Evolutionary conservation across 208 protist genomes (phyloP).

Genomic region (Leishmania guyanensis): DNA sequence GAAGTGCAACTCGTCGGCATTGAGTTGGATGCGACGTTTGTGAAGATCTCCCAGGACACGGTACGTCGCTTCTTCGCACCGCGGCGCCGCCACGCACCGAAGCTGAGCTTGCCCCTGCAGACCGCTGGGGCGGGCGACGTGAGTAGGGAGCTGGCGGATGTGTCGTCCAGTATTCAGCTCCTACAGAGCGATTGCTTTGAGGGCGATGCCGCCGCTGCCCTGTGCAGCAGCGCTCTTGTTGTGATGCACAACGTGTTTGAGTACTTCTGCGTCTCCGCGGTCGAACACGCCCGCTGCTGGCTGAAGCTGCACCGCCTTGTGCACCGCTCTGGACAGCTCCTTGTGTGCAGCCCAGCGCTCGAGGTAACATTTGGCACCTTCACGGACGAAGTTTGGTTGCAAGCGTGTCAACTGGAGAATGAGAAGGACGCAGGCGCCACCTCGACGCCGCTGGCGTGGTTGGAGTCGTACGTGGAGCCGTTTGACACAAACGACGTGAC

Average conservation of each 20-base stretch:
- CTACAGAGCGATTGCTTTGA: slow-evolving; percentile 72
- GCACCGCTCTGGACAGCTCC: slow-evolving; percentile 45
- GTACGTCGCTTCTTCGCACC: slow-evolving; percentile 36
- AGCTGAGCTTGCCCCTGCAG: neutral
- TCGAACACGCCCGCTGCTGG: slow-evolving; percentile 71
- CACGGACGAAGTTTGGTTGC: slow-evolving; percentile 13
- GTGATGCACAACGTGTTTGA: slow-evolving; percentile 92
- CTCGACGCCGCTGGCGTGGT: slow-evolving; percentile 27
- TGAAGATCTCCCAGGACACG: slow-evolving; percentile 33
- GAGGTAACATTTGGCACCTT: slow-evolving; percentile 46
- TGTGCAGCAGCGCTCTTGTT: slow-evolving; percentile 56
- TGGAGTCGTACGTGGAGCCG: slow-evolving; percentile 30
- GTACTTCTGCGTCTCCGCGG: slow-evolving; percentile 59
- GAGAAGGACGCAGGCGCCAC: neutral
- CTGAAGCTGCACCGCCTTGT: slow-evolving; percentile 55
- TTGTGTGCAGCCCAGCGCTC: slow-evolving; percentile 66
- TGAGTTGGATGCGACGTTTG: slow-evolving; percentile 21
- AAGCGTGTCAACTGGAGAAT: slow-evolving; percentile 15
- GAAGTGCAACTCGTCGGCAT: slow-evolving; percentile 24
- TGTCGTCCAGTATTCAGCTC: slow-evolving; percentile 25
- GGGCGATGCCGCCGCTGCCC: slow-evolving; percentile 38
- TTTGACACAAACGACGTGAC: slow-evolving; percentile 26
- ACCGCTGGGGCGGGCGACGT: neutral
- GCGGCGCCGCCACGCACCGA: slow-evolving; percentile 23
- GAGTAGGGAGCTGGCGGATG: slow-evolving; percentile 6